phyloP scores from a whole-genome alignment of 345 rosid species.

The Lepidium aucheri region DNA sequence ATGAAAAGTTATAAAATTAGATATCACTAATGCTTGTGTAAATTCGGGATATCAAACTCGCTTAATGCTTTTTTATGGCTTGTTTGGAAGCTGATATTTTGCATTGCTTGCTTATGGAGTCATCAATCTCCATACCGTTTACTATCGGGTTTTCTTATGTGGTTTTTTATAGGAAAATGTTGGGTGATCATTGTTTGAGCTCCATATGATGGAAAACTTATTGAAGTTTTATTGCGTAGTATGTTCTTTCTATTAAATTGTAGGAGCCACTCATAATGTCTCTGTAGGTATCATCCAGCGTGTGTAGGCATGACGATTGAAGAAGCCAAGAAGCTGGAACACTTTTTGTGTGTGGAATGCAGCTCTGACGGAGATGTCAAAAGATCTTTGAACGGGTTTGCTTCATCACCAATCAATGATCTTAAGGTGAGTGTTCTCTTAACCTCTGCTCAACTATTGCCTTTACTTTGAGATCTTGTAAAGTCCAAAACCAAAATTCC shows the following conservation, averaged over 20 bases:
- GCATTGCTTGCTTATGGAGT: not conserved
- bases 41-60: not conserved
- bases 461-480: not conserved
- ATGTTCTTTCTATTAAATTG: not conserved
- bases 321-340: conserved; percentile 70
- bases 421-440: conserved; percentile 34
- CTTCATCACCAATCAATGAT: conserved; percentile 41
- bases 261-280: conserved; percentile 1
- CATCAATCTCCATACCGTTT: not conserved
- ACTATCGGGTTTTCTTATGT: not conserved
- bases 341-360: conserved; percentile 71
- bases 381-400: conserved; percentile 61
- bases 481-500: not conserved
- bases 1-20: no score
- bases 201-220: no score
- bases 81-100: not conserved
- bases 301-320: conserved; percentile 81
- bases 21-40: no score
- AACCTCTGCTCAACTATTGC: not conserved
- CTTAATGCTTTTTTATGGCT: not conserved
- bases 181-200: not conserved
- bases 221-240: no score
- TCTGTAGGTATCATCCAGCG: conserved; percentile 83
- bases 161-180: not conserved
- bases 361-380: conserved; percentile 45